Evolutionary conservation across 2,329 filamentous ascomycete species (phyloP).

Genomic region (Chaetomium olivaceum): DNA sequence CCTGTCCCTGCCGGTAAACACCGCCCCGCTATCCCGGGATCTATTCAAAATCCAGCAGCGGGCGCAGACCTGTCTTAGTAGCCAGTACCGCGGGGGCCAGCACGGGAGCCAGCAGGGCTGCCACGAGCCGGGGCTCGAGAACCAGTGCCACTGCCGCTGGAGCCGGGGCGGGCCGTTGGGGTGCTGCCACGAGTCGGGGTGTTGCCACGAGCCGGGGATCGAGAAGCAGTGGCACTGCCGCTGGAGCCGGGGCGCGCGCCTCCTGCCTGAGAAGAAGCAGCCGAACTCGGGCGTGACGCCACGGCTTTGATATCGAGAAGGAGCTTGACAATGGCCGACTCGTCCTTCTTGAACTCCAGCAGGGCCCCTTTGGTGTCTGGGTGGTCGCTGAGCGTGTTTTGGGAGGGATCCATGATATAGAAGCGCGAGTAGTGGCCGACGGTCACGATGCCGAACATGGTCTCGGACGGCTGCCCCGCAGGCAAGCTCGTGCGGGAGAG

Average conservation of each 20-base stretch:
- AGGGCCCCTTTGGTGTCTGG: background rate
- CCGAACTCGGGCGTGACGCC: background rate
- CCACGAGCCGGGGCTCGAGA: too few relatives aligned
- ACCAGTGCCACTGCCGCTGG: too few relatives aligned
- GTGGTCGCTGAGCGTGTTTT: background rate
- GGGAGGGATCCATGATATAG: background rate
- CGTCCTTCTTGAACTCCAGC: background rate
- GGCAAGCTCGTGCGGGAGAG: background rate
- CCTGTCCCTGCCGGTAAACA: too few relatives aligned
- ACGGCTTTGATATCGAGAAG: background rate
- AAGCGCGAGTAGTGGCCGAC: background rate
- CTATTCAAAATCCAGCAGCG: too few relatives aligned
- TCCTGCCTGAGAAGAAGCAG: background rate
- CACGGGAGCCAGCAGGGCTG: too few relatives aligned
- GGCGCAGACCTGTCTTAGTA: too few relatives aligned
- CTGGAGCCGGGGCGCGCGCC: background rate
- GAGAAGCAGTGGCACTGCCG: background rate
- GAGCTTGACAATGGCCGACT: background rate
- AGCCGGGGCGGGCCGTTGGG: background rate
- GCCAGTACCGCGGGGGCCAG: too few relatives aligned
- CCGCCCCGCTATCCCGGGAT: too few relatives aligned
- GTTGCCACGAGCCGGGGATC: background rate
- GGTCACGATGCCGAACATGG: background rate
- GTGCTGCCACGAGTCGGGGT: too few relatives aligned
- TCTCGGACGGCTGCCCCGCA: background rate